phyloP scores from a whole-genome alignment of 257 asterid genomes.

The Coffea canephora region DNA sequence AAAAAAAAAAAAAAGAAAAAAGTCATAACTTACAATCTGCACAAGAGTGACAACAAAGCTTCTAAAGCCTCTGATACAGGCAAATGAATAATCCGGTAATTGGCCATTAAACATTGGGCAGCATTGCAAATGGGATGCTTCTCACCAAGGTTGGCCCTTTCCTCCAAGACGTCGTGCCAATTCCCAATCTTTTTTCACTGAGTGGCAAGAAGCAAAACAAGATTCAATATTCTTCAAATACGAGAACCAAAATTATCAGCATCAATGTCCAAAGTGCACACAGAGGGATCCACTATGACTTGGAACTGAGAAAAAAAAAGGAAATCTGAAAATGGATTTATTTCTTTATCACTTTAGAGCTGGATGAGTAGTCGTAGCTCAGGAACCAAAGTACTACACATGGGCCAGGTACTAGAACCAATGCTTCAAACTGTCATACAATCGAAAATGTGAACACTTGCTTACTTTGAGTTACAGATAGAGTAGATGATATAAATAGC shows the following conservation, averaged over 20 bases:
- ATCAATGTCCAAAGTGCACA: not conserved
- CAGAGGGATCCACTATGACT: not conserved
- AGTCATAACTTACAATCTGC: not conserved
- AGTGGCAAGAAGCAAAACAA: conserved; percentile 10
- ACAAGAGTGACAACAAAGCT: not conserved
- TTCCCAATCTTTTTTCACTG: conserved; percentile 95
- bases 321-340: not conserved
- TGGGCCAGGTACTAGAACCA: too few relatives aligned
- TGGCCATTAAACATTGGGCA: not conserved
- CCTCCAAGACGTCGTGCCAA: conserved; percentile 93
- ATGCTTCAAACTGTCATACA: not conserved
- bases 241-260: not conserved
- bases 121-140: not conserved
- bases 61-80: not conserved
- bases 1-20: too few relatives aligned
- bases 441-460: not conserved
- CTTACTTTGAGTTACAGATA: not conserved
- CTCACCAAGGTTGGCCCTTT: conserved; percentile 81
- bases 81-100: not conserved
- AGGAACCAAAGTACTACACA: not conserved
- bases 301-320: not conserved
- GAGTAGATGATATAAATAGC: not conserved
- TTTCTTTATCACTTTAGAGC: not conserved
- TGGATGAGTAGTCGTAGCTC: not conserved
- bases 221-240: not conserved